Percentiles rank a stretch among this genome's conserved stretches.
phyloP scores from a whole-genome alignment of 2,329 filamentous ascomycete genomes.

The Penicillium sp. region DNA sequence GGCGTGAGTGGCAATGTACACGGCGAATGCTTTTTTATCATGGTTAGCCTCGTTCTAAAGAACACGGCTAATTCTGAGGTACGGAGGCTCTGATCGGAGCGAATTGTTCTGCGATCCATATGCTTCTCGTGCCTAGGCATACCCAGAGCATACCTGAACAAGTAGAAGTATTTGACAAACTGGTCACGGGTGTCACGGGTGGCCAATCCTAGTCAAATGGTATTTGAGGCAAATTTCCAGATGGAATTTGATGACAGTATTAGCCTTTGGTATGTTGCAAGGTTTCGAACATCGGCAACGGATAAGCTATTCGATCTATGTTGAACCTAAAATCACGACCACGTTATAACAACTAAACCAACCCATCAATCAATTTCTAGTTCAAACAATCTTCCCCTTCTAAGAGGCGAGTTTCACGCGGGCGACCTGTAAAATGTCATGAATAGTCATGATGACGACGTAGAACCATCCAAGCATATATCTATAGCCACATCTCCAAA shows the following conservation, averaged over 20 bases:
- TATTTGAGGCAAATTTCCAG: background rate
- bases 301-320: too few species aligned
- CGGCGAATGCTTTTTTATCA: background rate
- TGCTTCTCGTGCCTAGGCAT: background rate
- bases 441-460: slow-evolving; percentile 6
- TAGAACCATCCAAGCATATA: background rate
- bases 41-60: rapidly evolving
- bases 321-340: too few species aligned
- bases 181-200: background rate
- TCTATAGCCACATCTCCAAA: background rate
- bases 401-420: background rate
- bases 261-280: background rate
- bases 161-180: background rate
- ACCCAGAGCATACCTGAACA: background rate
- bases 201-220: background rate
- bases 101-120: background rate
- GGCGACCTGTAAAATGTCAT: slow-evolving; percentile 2
- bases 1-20: background rate
- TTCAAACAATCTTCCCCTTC: background rate
- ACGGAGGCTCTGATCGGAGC: too few species aligned
- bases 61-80: too few species aligned
- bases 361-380: background rate
- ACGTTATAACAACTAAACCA: background rate
- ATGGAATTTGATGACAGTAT: too few species aligned
- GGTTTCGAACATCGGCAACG: too few species aligned